Conservation (phyloP, 1,139 yeast species). For the Yamadazyma kanchanaburiensis region DNA sequence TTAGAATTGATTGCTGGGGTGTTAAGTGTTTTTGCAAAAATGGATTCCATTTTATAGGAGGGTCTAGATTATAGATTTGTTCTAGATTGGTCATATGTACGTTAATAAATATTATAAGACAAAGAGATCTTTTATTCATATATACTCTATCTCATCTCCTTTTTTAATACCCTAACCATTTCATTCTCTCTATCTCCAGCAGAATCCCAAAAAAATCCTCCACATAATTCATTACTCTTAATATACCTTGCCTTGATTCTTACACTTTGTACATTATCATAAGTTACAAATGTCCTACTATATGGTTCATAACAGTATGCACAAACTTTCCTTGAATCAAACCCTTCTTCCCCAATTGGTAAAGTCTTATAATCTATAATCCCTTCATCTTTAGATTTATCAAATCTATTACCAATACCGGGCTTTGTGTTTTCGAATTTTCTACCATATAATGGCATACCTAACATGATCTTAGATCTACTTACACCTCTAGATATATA, state of each 20-base stretch:
- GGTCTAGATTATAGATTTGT: too few relatives aligned
- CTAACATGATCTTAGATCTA: slow-evolving; percentile 60
- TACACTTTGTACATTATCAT: slow-evolving; percentile 61
- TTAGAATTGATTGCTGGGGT: slow-evolving; percentile 93
- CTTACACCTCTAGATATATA: slow-evolving; percentile 44
- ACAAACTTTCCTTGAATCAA: slow-evolving; percentile 52
- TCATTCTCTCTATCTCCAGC: slow-evolving; percentile 53
- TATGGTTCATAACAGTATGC: slow-evolving; percentile 53
- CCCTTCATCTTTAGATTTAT: slow-evolving; percentile 39
- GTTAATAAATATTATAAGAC: too few relatives aligned
- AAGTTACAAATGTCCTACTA: slow-evolving; percentile 47
- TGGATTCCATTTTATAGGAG: slow-evolving; percentile 49
- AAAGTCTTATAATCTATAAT: slow-evolving; percentile 53
- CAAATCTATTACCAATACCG: slow-evolving; percentile 42
- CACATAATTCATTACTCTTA: slow-evolving; percentile 50
- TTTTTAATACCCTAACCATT: not conserved
- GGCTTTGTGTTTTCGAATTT: slow-evolving; percentile 42
- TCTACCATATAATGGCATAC: slow-evolving; percentile 89
- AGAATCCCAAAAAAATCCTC: slow-evolving; percentile 96
- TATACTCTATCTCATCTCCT: too few relatives aligned
- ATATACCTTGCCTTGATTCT: slow-evolving; percentile 61
- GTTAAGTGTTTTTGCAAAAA: slow-evolving; percentile 54
- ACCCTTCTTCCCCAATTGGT: slow-evolving; percentile 45
- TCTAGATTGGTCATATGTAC: too few relatives aligned
- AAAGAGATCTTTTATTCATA: too few relatives aligned